These are phyloP conservation scores for Coemansia sp. DNA, from an alignment of 192 early-diverging fungal genomes.

Conservation along the genomic window DNA sequence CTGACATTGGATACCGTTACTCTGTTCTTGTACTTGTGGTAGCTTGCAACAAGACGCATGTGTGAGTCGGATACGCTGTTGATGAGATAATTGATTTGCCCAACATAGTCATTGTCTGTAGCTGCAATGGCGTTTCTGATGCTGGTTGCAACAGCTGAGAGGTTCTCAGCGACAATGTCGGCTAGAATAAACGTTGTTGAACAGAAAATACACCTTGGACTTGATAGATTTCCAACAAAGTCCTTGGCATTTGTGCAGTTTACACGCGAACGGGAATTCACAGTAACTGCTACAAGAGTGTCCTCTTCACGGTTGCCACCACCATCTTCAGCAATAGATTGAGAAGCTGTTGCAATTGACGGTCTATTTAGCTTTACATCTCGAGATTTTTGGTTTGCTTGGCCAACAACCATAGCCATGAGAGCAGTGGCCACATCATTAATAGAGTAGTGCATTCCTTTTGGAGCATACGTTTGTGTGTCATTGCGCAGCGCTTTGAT, in stretches of 20 bases:
- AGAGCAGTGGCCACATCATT: background rate
- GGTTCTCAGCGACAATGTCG: background rate
- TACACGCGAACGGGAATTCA: background rate
- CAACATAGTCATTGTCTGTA: background rate
- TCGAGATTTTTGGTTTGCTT: background rate
- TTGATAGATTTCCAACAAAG: background rate
- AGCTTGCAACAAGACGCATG: background rate
- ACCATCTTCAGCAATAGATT: background rate
- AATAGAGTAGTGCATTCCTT: background rate
- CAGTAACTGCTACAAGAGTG: background rate
- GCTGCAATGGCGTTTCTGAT: background rate
- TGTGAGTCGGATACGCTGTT: background rate
- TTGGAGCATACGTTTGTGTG: background rate
- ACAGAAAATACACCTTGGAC: background rate
- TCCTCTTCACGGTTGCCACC: background rate
- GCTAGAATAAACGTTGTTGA: background rate
- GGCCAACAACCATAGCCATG: background rate
- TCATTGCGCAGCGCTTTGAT: background rate
- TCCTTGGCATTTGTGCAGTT: background rate
- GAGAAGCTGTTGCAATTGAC: background rate
- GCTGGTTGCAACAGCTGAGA: background rate
- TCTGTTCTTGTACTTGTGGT: background rate
- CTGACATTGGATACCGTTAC: background rate
- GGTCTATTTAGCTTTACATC: background rate
- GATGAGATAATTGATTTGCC: background rate